Evolutionary conservation across 2,329 filamentous ascomycete genomes (phyloP), one percentile per base, ranked within the genome.

Genomic region (Arthrinium phaeospermum): DNA sequence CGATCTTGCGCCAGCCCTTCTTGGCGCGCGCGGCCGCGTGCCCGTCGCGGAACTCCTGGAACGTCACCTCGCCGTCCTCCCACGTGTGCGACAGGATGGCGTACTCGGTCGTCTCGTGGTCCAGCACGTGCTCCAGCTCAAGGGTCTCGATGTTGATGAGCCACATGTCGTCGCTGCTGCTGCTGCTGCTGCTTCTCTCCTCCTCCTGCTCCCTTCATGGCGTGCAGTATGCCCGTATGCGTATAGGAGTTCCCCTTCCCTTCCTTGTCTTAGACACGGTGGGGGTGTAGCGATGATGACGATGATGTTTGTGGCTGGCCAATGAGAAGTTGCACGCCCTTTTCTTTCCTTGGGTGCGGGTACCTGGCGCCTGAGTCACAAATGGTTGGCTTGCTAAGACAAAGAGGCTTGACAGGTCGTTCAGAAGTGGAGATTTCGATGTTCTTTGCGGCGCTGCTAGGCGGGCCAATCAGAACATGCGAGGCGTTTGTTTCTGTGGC

Each of bases 61-160:
- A 70, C 14, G 34, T 74, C 14, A 77, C 74, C 49, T 77, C 75
- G 16, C 74, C 67, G 34, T 61, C 70, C 41, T 76, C 70, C 76
- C 76, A 77, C 19, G 74, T 77, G 69, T 77, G 76, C 49, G 76
- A 76, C 14, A 77, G 68, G 30, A 77, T 76, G 47, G 74, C 76
- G 67, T 77, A 77, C 3, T 70, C 71, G 14, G 73, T 74, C 44
- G 24, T 30, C 14, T 74, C 49, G 41, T 68, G 41, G 41, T 47
- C 67, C 24, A 47, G 30, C 27, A 68, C 45, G 67, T 68, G 41
- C 67, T 46, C 67, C 67, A 68, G n/a, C 67, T 68, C 67, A 37
- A 45, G 41, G 67, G 67, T 68, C n/a, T 45, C 45, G n/a, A 34
- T n/a, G 19, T 68, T 68, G 67, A 68, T 45, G 41, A 68, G 67